These are phyloP conservation scores for Xerocomellus intermedius DNA, from an alignment of 768 basidiomycete species.

Conservation along the genomic window DNA sequence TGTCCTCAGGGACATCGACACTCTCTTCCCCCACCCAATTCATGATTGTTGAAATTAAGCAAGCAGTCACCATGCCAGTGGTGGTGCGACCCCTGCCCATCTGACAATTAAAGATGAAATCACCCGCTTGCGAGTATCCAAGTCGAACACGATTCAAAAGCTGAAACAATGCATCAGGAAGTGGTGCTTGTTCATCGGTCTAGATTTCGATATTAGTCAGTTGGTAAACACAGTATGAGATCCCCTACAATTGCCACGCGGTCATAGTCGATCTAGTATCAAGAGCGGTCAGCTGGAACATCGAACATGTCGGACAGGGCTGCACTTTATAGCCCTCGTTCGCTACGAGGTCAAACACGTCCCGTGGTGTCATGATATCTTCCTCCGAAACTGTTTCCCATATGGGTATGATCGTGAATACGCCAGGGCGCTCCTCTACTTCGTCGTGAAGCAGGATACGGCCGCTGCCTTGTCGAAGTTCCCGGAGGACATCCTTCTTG, in stretches of 20 bases:
- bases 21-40: conserved; percentile 52
- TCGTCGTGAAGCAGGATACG: conserved; percentile 93
- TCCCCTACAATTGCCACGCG: conserved; percentile 82
- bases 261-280: conserved; percentile 71
- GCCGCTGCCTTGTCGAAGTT: conserved; percentile 67
- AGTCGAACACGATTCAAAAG: conserved; percentile 72
- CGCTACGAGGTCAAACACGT: conserved; percentile 72
- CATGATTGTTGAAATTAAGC: conserved; percentile 74
- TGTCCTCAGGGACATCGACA: conserved; percentile 37
- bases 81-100: conserved; percentile 93
- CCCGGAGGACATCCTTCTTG: conserved; percentile 83
- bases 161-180: conserved; percentile 81
- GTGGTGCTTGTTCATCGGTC: conserved; percentile 97
- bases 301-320: neutral
- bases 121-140: conserved; percentile 57
- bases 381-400: conserved; percentile 86
- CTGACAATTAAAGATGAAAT: conserved; percentile 95
- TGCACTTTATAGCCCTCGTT: conserved; percentile 70
- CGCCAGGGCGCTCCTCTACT: conserved; percentile 87
- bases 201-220: conserved; percentile 32
- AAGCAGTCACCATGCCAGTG: conserved; percentile 92
- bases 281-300: conserved; percentile 1
- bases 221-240: neutral
- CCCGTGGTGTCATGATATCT: conserved; percentile 86
- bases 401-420: conserved; percentile 87